Evolutionary conservation across 768 basidiomycete species (phyloP), one percentile per base, ranked within the genome.

Genomic region (Pleurotus ostreatus): DNA sequence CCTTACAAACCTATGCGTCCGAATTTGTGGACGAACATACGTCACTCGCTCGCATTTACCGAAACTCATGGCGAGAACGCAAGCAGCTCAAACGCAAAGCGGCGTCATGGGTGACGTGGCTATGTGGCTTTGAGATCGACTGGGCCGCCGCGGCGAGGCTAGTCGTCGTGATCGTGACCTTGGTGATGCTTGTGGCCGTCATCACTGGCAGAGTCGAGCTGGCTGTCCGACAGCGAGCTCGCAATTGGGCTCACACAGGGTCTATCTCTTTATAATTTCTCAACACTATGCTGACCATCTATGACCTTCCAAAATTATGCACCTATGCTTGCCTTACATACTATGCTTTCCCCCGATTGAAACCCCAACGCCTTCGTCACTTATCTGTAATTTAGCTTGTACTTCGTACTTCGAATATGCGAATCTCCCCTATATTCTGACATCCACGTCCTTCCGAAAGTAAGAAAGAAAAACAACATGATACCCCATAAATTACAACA

Each of bases 231-330:
- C 51, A 41, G 23, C 37, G 51, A 20, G 38, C 26, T n/a, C 34
- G 51, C 8, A 53, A 53, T 25, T 53, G 51, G 51, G 26, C 39
- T 11, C 22, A n/a, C 37, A 40, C 34, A 11, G 51, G 51, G 4
- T 53, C 51, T 13, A 18, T 53, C 23, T 40, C 51, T 7, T 23
- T 53, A 53, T 53, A 8, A 53, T 41, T 53, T 34, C 30, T n/a
- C 22, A 34, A 25, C 23, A 25, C 23, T 25, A 25, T 25, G 23
- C 23, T 25, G 23, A 25, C 8, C 11, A 34, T n/a, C 46, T 48
- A 48, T 48, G 46, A 18, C 7, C 26, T 26, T 26, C 34, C 9
- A 11, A 34, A 9, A 11, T 34, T 49, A 53, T 53, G 51, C 51
- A 11, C 2, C 18, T 53, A 53, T 53, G 51, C 37, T 3, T 34